A percentile compares a stretch with the other conserved stretches of the same genome.
phyloP scores from a whole-genome alignment of 495 filamentous ascomycete species.

The Penicillium pancosmium region DNA sequence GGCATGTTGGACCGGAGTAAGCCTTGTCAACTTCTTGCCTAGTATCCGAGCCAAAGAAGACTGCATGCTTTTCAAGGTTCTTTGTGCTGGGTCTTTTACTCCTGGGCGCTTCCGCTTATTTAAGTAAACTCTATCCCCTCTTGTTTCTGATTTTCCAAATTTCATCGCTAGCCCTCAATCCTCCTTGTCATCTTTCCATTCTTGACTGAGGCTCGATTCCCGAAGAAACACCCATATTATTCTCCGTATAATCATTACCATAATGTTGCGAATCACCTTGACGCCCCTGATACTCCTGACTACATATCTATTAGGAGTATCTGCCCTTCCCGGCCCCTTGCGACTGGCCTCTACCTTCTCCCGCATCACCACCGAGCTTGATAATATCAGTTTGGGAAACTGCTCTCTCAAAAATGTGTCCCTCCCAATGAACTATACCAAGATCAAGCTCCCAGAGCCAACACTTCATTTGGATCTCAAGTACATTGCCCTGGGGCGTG shows the following conservation, averaged over 20 bases:
- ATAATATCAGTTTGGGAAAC: conserved; percentile 26
- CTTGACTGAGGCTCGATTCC: background rate
- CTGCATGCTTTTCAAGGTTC: background rate
- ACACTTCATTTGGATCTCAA: conserved; percentile 51
- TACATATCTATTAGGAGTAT: conserved; percentile 2
- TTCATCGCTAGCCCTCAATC: background rate
- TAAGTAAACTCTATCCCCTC: background rate
- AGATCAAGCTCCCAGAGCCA: conserved; percentile 46
- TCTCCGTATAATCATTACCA: too few species aligned
- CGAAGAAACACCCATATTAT: too few species aligned
- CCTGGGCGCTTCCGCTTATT: background rate
- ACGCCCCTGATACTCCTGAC: background rate
- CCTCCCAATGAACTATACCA: conserved; percentile 26
- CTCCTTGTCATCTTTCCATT: background rate
- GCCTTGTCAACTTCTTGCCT: background rate
- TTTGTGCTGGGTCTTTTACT: background rate
- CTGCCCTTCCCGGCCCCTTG: conserved; percentile 21
- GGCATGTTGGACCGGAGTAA: background rate
- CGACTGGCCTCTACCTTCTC: conserved; percentile 24
- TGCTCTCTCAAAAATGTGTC: conserved; percentile 31
- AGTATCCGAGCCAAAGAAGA: conserved; percentile 1
- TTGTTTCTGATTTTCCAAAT: background rate
- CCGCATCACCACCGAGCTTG: conserved; percentile 24
- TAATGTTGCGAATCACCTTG: background rate
- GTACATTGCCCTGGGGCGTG: conserved; percentile 68